Base-by-base conservation (phyloP, 208 protist species). In the Leishmania martiniquensis region DNA sequence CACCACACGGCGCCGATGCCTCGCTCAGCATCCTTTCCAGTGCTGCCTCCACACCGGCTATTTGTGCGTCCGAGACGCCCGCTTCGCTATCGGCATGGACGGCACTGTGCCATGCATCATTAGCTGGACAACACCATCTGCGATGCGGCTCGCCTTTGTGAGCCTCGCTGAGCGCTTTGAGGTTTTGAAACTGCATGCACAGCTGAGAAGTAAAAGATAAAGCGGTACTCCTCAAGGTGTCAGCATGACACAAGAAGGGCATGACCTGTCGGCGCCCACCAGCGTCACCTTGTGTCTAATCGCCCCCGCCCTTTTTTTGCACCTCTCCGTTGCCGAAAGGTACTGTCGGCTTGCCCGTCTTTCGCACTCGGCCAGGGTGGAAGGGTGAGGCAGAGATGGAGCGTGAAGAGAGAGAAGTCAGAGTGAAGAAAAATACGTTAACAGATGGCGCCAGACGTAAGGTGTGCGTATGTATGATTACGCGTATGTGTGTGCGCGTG, bases 41-140 rank as follows among this genome's bases (percentile, higher is more conserved):
- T 22, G 72, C 81, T 2, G 55, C 67, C 3, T 60, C 45, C 5
- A 73, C 76, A 6, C 55, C 32, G 0, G 22, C 4, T 17, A 72
- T 25, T 1, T 70, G 65, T 34, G 57, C 52, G 34, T 72, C 75
- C n/a, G 68, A 72, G 25, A 63, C 34, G n/a, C 37, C 57, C 34
- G 54, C 10, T 25, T 32, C 72, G 44, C 32, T 68, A 25, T 10
- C 59, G 54, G 59, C 67, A 63, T 85, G 77, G 1, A 88, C 25
- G 45, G 62, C 59, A 34, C 6, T 49, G 34, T 72, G 65, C 77
- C 77, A 86, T 32, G 67, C 72, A 39, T 82, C 78, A 29, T 52
- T 83, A 4, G 68, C 78, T 12, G 34, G 68, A 34, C 82, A 86
- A 67, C 82, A 86, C 72, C 71, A 78, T 32, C 76, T 60, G 13